These are phyloP conservation scores for Starmerella floris DNA, from an alignment of 805 yeast species.

Conservation along the genomic window DNA sequence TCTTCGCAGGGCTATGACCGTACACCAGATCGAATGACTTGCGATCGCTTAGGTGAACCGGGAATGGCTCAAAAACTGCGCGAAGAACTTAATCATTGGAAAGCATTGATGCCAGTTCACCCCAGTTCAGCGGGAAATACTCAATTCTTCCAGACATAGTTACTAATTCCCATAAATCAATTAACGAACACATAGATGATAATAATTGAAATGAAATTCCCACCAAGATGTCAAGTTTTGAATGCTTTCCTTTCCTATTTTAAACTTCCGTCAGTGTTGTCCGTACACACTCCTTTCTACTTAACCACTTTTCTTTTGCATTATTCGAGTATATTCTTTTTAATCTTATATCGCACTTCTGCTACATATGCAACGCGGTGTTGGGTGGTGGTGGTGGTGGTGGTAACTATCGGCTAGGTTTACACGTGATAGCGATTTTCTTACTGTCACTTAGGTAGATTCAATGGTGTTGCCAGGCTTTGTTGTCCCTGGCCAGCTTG, in stretches of 20 bases:
- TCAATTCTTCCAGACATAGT: conserved; percentile 36
- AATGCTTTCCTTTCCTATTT: not conserved
- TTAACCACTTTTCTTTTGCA: too few relatives aligned
- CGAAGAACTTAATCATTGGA: conserved; percentile 69
- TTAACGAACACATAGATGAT: too few relatives aligned
- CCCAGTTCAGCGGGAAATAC: conserved; percentile 66
- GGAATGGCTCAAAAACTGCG: conserved; percentile 71
- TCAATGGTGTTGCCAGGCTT: conserved; percentile 31
- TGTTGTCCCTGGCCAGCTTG: conserved; percentile 72
- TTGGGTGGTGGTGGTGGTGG: not conserved
- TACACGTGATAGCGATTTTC: not conserved
- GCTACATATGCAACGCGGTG: too few relatives aligned
- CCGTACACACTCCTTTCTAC: too few relatives aligned
- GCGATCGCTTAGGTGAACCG: conserved; percentile 37
- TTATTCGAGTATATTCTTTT: too few relatives aligned
- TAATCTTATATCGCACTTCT: too few relatives aligned
- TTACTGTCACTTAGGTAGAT: not conserved
- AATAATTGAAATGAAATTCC: too few relatives aligned
- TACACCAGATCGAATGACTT: conserved; percentile 83
- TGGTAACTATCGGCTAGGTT: too few relatives aligned
- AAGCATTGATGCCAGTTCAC: conserved; percentile 72
- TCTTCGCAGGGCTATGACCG: conserved; percentile 77
- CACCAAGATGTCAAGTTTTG: too few relatives aligned
- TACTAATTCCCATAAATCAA: not conserved
- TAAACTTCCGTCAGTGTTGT: too few relatives aligned